Base-by-base conservation (phyloP, 192 early-diverging fungal genomes). In the Spizellomyces sp. region DNA sequence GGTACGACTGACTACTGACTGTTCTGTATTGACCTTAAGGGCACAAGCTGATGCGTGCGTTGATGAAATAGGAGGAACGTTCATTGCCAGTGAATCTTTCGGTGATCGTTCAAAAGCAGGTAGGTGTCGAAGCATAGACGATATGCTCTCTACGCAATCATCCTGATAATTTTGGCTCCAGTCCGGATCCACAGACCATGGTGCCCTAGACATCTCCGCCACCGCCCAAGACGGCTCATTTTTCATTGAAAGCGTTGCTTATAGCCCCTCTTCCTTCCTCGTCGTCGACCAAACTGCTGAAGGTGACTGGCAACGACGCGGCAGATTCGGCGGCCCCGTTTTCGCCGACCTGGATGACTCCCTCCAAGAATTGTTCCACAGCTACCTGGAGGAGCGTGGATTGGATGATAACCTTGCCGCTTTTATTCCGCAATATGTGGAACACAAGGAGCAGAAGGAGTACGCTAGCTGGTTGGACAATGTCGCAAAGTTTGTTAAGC, bases 371-470 rank as follows among this genome's bases (percentile, higher is more conserved):
- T 62, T 65, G 19, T 84, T 87, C 77, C 83, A 83, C 75, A 62
- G 73, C 47, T 84, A 75, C 79, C 71, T 99, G 64, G 90, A 90
- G 57, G 96, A 96, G 80, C 93, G 94, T 69, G 91, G 92, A 50
- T 89, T 98, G 61, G 89, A 94, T 71, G 84, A 87, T n/a, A 86
- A 84, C 4, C 79, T 96, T 48, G 89, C 93, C 42, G 82, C 88
- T 74, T 96, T 96, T 77, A 86, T 98, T 58, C 89, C 92, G 61
- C 87, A 86, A 72, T 98, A 92, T 81, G 86, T 95, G 67, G 93
- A 95, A 83, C 86, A 85, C 84, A 98, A 97, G 88, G 96, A 98
- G 84, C 94, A 96, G 84, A 80, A 87, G 66, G 96, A 98, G 85
- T 98, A 98, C 78, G 74, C 86, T 12, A 75, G 84, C 70, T 98